Evolutionary conservation across 352 stramenopile species (phyloP).

Genomic region (Pythium vanterpoolii): DNA sequence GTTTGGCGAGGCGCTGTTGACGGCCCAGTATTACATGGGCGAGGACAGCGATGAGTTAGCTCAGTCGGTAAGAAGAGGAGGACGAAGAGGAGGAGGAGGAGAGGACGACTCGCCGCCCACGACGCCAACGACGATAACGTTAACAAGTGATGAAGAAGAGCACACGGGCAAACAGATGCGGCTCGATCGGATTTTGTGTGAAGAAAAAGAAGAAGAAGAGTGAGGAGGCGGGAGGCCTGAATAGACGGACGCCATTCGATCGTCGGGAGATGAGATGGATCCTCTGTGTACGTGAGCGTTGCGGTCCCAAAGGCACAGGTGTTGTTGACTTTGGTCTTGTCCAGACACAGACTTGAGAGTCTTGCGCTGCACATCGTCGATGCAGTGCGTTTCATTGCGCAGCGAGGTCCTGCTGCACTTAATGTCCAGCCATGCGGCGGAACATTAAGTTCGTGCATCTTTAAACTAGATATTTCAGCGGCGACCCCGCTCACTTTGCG

Average conservation of each 20-base stretch:
- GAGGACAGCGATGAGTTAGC: conserved; percentile 11
- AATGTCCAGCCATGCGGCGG: too few species aligned
- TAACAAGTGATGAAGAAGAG: conserved; percentile 9
- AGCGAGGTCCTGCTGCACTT: conserved; percentile 34
- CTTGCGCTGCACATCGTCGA: conserved; percentile 36
- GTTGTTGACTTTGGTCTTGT: too few species aligned
- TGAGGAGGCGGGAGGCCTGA: too few species aligned
- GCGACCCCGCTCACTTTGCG: background rate
- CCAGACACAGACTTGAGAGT: conserved; percentile 30
- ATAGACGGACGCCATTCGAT: too few species aligned
- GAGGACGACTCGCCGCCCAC: background rate
- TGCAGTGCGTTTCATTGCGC: conserved; percentile 35
- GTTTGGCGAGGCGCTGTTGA: conserved; percentile 13
- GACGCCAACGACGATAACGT: background rate
- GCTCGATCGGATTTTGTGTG: conserved; percentile 15
- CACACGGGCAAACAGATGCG: conserved; percentile 2
- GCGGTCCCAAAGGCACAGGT: too few species aligned
- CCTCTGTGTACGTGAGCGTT: background rate
- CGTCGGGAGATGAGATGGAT: too few species aligned
- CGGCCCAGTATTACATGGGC: conserved; percentile 16
- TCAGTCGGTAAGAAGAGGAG: too few species aligned
- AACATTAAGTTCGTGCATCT: conserved; percentile 14
- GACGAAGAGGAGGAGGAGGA: background rate
- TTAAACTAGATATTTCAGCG: conserved; percentile 14
- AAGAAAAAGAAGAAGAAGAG: too few species aligned